These are phyloP conservation scores for Lichtheimia corymbifera DNA, from an alignment of 371 early-diverging fungal species.

Conservation along the genomic window DNA sequence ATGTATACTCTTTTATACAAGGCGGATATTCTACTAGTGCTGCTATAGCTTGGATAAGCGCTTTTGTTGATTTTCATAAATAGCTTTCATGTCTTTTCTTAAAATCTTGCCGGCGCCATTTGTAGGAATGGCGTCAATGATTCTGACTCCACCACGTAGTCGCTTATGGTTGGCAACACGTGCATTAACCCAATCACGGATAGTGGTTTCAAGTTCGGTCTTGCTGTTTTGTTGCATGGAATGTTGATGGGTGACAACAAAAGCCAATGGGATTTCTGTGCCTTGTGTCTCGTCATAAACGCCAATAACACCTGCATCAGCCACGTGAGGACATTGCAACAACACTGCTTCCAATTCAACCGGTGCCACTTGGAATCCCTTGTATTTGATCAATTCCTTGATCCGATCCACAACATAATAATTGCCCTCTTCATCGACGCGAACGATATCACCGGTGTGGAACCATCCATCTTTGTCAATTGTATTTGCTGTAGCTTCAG, in stretches of 20 bases:
- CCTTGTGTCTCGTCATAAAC: constrained; percentile 58
- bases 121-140: constrained; percentile 75
- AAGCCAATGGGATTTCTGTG: constrained; percentile 84
- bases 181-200: constrained; percentile 57
- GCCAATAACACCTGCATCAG: constrained; percentile 77
- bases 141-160: constrained; percentile 73
- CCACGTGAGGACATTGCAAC: constrained; percentile 64
- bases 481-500: constrained; percentile 66
- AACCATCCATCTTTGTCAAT: constrained; percentile 75
- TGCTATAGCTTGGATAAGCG: background rate
- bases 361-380: constrained; percentile 78
- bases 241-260: constrained; percentile 55
- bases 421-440: constrained; percentile 49
- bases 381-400: constrained; percentile 79
- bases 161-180: constrained; percentile 74
- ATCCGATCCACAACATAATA: constrained; percentile 71
- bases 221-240: background rate
- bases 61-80: constrained; percentile 3
- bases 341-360: constrained; percentile 68
- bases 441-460: constrained; percentile 83
- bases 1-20: too few relatives aligned
- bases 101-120: constrained; percentile 79
- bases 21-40: too few relatives aligned
- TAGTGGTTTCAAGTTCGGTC: constrained; percentile 24
- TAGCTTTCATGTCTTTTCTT: constrained; percentile 33